These are phyloP conservation scores for Spergularia bocconei DNA, from an alignment of 148 eudicot genomes.

Conservation along the genomic window DNA sequence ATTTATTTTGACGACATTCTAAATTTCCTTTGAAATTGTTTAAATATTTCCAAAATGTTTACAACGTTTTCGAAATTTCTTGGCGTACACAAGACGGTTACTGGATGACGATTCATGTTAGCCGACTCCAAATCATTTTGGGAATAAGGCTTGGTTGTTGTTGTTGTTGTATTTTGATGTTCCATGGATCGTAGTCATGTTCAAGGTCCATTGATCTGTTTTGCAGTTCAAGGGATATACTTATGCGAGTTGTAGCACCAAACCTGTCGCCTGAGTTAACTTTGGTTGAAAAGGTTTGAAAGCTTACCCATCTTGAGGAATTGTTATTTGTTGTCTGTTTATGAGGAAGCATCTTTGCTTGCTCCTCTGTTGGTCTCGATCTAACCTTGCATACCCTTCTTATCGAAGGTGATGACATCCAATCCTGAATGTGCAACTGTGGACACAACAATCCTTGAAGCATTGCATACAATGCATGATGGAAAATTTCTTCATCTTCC, in stretches of 20 bases:
- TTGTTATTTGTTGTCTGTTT: not conserved
- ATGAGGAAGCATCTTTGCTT: slow-evolving; percentile 10
- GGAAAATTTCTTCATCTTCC: slow-evolving; percentile 95
- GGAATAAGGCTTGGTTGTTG: no score
- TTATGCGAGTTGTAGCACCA: slow-evolving; percentile 89
- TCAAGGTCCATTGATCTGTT: not conserved
- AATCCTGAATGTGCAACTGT: slow-evolving; percentile 79
- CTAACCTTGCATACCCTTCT: slow-evolving; percentile 25
- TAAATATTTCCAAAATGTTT: no score
- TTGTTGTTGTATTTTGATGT: not conserved
- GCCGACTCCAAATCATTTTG: no score
- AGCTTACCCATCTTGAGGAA: not conserved
- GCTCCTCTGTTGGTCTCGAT: not conserved
- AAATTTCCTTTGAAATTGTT: no score
- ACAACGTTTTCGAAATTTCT: no score
- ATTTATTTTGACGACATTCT: no score
- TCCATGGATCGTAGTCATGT: slow-evolving; percentile 12
- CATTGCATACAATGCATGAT: slow-evolving; percentile 90
- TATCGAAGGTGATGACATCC: slow-evolving; percentile 79
- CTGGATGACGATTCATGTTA: no score
- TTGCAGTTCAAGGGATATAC: slow-evolving; percentile 86
- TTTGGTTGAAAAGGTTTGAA: slow-evolving; percentile 76
- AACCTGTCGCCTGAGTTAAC: slow-evolving; percentile 84
- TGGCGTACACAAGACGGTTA: no score
- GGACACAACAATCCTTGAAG: slow-evolving; percentile 90